Base-by-base conservation (phyloP, 2,329 filamentous ascomycete genomes). In the Aspergillus novoparasiticus region DNA sequence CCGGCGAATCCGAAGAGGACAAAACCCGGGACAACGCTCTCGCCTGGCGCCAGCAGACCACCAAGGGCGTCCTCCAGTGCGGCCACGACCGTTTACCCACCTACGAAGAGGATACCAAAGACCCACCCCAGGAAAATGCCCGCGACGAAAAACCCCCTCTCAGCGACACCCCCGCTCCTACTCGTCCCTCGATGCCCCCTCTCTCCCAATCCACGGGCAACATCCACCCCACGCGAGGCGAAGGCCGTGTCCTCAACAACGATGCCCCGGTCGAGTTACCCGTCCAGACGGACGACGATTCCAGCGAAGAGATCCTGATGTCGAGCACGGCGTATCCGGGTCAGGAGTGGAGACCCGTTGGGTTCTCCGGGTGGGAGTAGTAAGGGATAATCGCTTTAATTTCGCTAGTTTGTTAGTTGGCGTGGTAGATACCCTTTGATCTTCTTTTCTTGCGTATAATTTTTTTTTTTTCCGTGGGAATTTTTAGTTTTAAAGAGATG, bases 271-370 rank as follows among this genome's bases (percentile, higher is more conserved):
- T 78, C 39, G 72, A 79, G 62, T 68, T 80, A 8, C 72, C 78
- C 6, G 65, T 75, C 54, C 60, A 50, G 32, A 66, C 72, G 8
- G 67, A 70, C 46, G 73, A 80, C 57, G 74, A 79, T 61, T 76
- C 75, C 14, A 79, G 78, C 32, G 81, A 83, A 55, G 79, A 83
- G 60, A 77, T 82, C 36, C 64, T 79, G 28, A 83, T 83, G 81
- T 80, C 79, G 6, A 78, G 79, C n/a, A 83, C 81, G 1, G 74
- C 80, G 21, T 83, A 83, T 68, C 81, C 81, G 1, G 81, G 81
- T 11, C 80, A 82, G 72, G 79, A 82, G 68, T 82, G 80, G 80
- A 74, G 70, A 61, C 80, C 80, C 16, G 62, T 68, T 28, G 68
- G 67, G n/a, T 65, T 66, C 21, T 62, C 61, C 3, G 65, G 62